phyloP scores from a whole-genome alignment of 768 basidiomycete genomes.

The Candolleomyces efflorescens region DNA sequence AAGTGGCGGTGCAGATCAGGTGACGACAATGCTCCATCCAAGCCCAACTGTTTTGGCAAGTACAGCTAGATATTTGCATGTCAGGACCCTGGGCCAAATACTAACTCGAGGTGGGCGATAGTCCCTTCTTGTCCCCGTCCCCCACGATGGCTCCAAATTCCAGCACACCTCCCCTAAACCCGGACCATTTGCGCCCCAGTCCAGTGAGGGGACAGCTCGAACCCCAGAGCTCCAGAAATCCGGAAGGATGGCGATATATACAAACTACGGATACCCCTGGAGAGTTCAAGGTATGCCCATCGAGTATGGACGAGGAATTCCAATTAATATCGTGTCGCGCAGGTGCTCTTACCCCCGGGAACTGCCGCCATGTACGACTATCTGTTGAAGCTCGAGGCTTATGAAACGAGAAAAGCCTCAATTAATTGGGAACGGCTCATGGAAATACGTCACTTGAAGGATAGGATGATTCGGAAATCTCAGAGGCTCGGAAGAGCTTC shows the following conservation, averaged over 20 bases:
- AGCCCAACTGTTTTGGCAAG: not conserved
- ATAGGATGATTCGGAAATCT: slow-evolving; percentile 79
- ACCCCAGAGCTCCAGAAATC: slow-evolving; percentile 52
- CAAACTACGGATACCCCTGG: slow-evolving; percentile 75
- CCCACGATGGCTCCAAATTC: slow-evolving; percentile 20
- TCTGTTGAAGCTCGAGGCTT: slow-evolving; percentile 56
- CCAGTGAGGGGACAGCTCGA: slow-evolving; percentile 76
- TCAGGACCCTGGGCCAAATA: not conserved
- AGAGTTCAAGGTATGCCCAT: slow-evolving; percentile 56
- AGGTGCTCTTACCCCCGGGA: slow-evolving; percentile 68
- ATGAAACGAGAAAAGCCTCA: slow-evolving; percentile 50
- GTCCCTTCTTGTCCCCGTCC: not conserved
- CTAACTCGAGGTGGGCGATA: not conserved
- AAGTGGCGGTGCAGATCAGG: slow-evolving; percentile 13
- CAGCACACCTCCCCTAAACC: slow-evolving; percentile 17
- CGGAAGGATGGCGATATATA: slow-evolving; percentile 64
- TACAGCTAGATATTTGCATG: not conserved
- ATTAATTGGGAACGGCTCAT: slow-evolving; percentile 68
- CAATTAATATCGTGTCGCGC: not conserved
- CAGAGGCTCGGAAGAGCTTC: slow-evolving; percentile 51
- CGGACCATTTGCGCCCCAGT: slow-evolving; percentile 57
- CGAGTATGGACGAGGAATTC: not conserved
- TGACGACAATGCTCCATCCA: not conserved
- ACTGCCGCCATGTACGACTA: slow-evolving; percentile 65
- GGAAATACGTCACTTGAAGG: slow-evolving; percentile 74